Evolutionary conservation across 352 stramenopile species (phyloP), one percentile per base, ranked within the genome.

Genomic region (Phytopythium oedochilum): DNA sequence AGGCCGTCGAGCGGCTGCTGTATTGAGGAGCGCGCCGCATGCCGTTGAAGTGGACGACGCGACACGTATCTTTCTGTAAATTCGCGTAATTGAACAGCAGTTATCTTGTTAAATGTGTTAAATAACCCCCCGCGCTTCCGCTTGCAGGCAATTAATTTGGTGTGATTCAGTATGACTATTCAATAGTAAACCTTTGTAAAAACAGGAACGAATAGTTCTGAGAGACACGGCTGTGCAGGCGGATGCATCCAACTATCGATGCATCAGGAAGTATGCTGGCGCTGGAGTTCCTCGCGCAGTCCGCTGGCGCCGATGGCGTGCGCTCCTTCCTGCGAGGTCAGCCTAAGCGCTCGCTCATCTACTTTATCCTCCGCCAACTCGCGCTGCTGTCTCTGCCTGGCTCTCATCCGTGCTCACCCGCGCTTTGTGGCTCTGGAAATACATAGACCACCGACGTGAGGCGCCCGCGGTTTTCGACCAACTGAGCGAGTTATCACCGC

Each of bases 301-400:
- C 50, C 44, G 75, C 65, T 32, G 78, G 78, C 70, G 65, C 67
- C 11, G 50, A 28, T 31, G 75, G 69, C 59, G 67, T 86, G 20
- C 73, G 60, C 48, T 34, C 53, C 17, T 76, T 68, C 43, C 57
- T 89, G 2, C 55, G 61, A 65, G 78, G 78, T 70, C 55, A 25
- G 46, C n/a, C n/a, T n/a, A n/a, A n/a, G n/a, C n/a, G n/a, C n/a
- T 20, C 14, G 34, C 34, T 11, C 2, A 11, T 28, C 7, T 20
- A 7, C 7, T 20, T 6, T 28, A 11, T 28, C 39, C 11, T 9
- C 10, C 20, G 4, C 20, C n/a, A 15, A 1, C n/a, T 7, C 5
- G 34, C n/a, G 0, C 12, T 17, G 18, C 29, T 5, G 14, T 3
- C 22, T 11, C 28, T 25, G 45, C n/a, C 17, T 39, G 9, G 12